Conservation (phyloP, 345 rosid species). For the Mangifera indica region DNA sequence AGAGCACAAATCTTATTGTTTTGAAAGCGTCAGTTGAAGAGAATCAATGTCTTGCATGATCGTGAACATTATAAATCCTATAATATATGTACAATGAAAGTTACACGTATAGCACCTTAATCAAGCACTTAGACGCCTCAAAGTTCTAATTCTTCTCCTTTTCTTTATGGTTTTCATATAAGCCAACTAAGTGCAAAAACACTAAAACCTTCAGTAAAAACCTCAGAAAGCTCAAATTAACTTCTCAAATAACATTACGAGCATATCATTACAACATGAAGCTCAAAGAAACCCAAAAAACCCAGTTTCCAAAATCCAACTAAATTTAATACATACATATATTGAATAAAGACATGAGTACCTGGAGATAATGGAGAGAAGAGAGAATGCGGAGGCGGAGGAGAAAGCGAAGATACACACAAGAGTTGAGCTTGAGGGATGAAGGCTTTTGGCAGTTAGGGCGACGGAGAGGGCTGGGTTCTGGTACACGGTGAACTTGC, state of each 20-base stretch:
- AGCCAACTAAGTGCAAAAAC: no score
- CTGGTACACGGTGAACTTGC: constrained; percentile 76
- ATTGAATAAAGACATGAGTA: constrained; percentile 3
- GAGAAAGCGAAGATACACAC: constrained; percentile 52
- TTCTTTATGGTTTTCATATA: no score
- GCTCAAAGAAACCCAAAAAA: not conserved
- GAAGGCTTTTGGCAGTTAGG: constrained; percentile 68
- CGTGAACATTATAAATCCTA: no score
- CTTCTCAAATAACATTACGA: not conserved
- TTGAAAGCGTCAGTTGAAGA: not conserved
- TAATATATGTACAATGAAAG: no score
- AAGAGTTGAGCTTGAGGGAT: constrained; percentile 64
- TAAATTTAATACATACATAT: not conserved
- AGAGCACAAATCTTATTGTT: not conserved
- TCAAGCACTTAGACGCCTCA: not conserved
- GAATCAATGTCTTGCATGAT: not conserved
- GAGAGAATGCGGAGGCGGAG: constrained; percentile 59
- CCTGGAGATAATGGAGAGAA: constrained; percentile 56
- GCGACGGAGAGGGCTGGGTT: constrained; percentile 78
- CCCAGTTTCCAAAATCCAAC: not conserved
- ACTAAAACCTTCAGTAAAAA: constrained; percentile 2
- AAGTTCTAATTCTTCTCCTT: not conserved
- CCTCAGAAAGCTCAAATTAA: not conserved
- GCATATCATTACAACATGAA: not conserved
- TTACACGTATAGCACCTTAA: no score